Percentiles rank a stretch among this genome's conserved stretches.
Conservation (phyloP, 805 yeast genomes). For the Pichia cephalocereana region DNA sequence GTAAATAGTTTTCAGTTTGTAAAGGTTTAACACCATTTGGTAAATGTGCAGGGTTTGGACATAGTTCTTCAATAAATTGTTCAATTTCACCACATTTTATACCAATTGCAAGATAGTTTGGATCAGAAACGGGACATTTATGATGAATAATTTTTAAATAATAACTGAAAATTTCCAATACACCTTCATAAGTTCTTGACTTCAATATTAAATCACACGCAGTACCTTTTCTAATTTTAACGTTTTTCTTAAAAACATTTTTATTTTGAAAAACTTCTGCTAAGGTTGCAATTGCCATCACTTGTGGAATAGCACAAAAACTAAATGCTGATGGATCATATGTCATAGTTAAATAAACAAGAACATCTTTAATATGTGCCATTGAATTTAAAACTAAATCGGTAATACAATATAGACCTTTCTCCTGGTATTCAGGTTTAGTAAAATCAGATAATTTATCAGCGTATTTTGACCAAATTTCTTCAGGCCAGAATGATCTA, state of each 20-base stretch:
- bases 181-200: constrained; percentile 67
- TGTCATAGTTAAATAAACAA: constrained; percentile 66
- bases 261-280: constrained; percentile 80
- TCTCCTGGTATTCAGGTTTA: constrained; percentile 34
- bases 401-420: constrained; percentile 69
- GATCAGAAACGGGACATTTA: constrained; percentile 71
- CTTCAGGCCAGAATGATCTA: constrained; percentile 93
- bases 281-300: constrained; percentile 95
- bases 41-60: constrained; percentile 44
- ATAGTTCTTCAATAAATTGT: constrained; percentile 73
- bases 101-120: constrained; percentile 77
- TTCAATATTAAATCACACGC: constrained; percentile 68
- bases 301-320: constrained; percentile 97
- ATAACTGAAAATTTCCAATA: constrained; percentile 64
- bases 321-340: constrained; percentile 77
- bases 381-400: constrained; percentile 76
- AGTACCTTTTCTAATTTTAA: constrained; percentile 86
- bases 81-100: constrained; percentile 82
- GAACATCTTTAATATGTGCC: constrained; percentile 65
- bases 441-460: constrained; percentile 50
- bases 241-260: constrained; percentile 54
- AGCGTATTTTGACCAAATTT: constrained; percentile 84
- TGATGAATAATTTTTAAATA: constrained; percentile 72
- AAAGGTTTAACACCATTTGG: constrained; percentile 45
- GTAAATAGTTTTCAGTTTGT: constrained; percentile 38